Evolutionary conservation across 306 rosid genomes (phyloP).

Genomic region (Inga laurina): DNA sequence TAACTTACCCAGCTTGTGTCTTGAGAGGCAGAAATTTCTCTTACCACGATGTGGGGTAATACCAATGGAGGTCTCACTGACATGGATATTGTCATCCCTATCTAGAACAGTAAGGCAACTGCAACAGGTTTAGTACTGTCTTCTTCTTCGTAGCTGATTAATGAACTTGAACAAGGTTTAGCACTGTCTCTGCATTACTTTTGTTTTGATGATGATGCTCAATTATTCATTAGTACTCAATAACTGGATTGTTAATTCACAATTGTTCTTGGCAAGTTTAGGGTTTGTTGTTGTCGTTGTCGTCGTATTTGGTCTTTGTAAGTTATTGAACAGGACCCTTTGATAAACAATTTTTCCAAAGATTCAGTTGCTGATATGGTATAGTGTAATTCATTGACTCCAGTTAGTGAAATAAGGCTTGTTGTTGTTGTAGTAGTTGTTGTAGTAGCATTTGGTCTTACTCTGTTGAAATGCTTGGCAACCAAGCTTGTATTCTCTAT

Average conservation of each 20-base stretch:
- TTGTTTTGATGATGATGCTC: not conserved
- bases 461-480: conserved; percentile 11
- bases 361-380: too few species aligned
- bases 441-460: not conserved
- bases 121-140: not conserved
- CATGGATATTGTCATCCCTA: not conserved
- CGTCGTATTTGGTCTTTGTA: not conserved
- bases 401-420: not conserved
- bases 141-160: not conserved
- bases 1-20: not conserved
- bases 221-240: not conserved
- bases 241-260: not conserved
- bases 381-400: too few species aligned
- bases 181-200: not conserved
- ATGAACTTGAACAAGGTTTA: not conserved
- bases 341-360: too few species aligned
- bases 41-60: not conserved
- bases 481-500: conserved; percentile 1
- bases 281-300: too few species aligned
- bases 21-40: not conserved
- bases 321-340: not conserved
- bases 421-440: too few species aligned
- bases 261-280: not conserved
- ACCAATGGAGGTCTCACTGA: not conserved
- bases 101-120: not conserved